Conservation (phyloP, 768 basidiomycete genomes). For the Auriscalpium microsporum region DNA sequence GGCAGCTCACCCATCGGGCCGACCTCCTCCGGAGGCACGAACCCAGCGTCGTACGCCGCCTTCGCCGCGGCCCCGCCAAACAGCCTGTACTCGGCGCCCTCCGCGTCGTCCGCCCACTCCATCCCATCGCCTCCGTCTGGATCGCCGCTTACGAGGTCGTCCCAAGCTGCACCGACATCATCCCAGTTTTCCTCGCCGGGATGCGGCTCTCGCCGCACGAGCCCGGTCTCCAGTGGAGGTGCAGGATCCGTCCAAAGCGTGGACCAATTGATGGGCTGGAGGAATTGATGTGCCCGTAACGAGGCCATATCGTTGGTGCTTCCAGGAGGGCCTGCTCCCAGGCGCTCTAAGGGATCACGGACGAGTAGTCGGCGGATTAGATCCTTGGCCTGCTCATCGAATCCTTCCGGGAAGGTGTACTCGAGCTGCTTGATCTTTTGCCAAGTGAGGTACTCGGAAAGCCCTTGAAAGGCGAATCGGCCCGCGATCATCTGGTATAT, state of each 20-base stretch:
- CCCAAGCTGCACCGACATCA: conserved; percentile 48
- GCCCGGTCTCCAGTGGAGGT: conserved; percentile 51
- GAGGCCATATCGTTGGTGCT: conserved; percentile 32
- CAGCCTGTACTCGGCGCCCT: conserved; percentile 23
- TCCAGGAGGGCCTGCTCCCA: conserved; percentile 45
- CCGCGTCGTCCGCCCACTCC: conserved; percentile 45
- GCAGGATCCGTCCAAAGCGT: conserved; percentile 56
- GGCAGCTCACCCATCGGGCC: conserved; percentile 38
- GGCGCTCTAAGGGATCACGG: conserved; percentile 47
- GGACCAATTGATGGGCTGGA: conserved; percentile 49
- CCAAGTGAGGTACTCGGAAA: conserved; percentile 91
- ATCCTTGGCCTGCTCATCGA: conserved; percentile 75
- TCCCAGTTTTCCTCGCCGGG: conserved; percentile 37
- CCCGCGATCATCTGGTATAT: conserved; percentile 91
- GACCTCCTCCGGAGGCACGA: conserved; percentile 25
- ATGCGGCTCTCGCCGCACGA: conserved; percentile 38
- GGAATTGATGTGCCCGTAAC: conserved; percentile 56
- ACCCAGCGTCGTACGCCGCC: conserved; percentile 4
- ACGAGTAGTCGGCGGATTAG: conserved; percentile 75
- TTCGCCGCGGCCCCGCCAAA: not conserved
- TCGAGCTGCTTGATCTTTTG: conserved; percentile 87
- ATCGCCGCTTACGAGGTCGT: conserved; percentile 25
- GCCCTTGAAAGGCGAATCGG: conserved; percentile 82
- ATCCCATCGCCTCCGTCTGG: conserved; percentile 23
- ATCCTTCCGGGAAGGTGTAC: conserved; percentile 80